These are phyloP conservation scores for Striga asiatica DNA, from an alignment of 257 asterid species.

Conservation along the genomic window DNA sequence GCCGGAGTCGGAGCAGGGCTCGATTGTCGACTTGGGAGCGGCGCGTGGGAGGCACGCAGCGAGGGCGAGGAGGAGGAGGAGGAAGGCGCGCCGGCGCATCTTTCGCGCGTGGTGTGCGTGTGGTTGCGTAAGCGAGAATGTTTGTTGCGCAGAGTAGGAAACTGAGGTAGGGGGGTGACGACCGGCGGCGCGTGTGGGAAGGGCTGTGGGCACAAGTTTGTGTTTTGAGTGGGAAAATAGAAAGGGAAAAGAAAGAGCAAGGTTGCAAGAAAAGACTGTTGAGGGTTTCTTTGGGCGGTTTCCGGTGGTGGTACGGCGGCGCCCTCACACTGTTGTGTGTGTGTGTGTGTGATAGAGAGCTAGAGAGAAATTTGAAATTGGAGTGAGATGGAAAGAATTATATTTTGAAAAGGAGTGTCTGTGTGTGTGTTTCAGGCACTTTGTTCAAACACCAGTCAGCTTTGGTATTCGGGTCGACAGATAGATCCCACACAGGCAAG, in stretches of 20 bases:
- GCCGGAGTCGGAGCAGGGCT: slow-evolving; percentile 78
- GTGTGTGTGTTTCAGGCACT: slow-evolving; percentile 9
- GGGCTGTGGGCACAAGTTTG: too few species aligned
- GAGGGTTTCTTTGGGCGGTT: background rate
- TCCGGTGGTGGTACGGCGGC: slow-evolving; percentile 10
- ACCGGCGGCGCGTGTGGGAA: background rate
- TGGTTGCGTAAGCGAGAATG: too few species aligned
- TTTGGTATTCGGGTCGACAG: slow-evolving; percentile 22
- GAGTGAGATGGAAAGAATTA: background rate
- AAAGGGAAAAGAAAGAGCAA: background rate
- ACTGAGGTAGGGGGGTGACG: background rate
- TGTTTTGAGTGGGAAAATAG: background rate
- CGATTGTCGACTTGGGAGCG: slow-evolving; percentile 73
- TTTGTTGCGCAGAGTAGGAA: background rate
- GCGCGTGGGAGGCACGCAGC: slow-evolving; percentile 26
- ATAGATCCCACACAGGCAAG: slow-evolving; percentile 4
- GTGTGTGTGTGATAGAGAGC: too few species aligned
- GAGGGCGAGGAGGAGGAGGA: slow-evolving; percentile 15
- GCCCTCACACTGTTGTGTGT: background rate
- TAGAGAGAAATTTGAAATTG: too few species aligned
- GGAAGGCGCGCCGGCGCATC: slow-evolving; percentile 9
- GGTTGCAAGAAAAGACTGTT: background rate
- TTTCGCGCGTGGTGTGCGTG: background rate
- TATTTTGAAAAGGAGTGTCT: background rate
- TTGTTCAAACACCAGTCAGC: slow-evolving; percentile 20